Conservation (phyloP, 148 eudicot species). For the Diospyros kaki region DNA sequence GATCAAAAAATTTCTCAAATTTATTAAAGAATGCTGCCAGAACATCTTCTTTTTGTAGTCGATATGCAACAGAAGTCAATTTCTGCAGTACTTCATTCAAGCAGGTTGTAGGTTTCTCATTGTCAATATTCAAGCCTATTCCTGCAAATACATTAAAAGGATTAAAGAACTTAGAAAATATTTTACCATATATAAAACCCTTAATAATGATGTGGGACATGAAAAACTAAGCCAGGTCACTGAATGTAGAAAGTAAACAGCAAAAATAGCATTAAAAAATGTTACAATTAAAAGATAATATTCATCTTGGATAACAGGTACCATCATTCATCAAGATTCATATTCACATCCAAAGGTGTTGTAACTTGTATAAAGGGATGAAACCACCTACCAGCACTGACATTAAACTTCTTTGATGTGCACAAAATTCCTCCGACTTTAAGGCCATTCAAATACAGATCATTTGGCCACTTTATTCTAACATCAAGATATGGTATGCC, state of each 20-base stretch:
- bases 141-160: constrained; percentile 42
- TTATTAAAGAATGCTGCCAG: constrained; percentile 81
- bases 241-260: neutral
- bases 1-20: constrained; percentile 63
- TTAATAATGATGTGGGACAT: neutral
- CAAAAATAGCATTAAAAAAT: neutral
- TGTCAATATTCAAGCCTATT: constrained; percentile 87
- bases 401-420: constrained; percentile 86
- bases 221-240: neutral
- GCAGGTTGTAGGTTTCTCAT: constrained; percentile 72
- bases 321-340: neutral
- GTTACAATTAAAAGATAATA: neutral
- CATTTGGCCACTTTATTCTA: constrained; percentile 96
- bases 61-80: constrained; percentile 39
- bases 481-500: constrained; percentile 75
- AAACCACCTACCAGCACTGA: constrained; percentile 70
- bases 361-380: neutral
- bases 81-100: constrained; percentile 65
- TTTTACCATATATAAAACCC: neutral
- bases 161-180: neutral
- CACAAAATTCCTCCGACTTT: constrained; percentile 94
- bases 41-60: constrained; percentile 64
- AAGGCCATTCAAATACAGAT: constrained; percentile 78
- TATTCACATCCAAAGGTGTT: neutral
- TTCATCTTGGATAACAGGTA: neutral